These are phyloP conservation scores for Saturnispora sekii DNA, from an alignment of 805 yeast species.

Conservation along the genomic window DNA sequence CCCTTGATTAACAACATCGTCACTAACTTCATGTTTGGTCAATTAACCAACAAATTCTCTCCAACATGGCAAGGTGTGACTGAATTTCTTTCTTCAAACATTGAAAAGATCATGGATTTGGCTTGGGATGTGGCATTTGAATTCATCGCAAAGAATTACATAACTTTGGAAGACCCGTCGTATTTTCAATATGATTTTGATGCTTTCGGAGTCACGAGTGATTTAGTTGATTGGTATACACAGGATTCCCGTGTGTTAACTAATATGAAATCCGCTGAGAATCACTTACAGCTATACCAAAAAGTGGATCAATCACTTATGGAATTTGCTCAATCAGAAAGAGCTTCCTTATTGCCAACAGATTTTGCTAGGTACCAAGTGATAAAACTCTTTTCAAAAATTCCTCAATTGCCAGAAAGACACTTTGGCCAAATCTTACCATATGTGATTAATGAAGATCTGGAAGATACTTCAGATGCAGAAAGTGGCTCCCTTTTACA, in stretches of 20 bases:
- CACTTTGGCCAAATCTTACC: constrained; percentile 51
- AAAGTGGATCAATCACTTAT: constrained; percentile 30
- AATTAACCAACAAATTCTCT: constrained; percentile 63
- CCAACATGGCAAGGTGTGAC: constrained; percentile 78
- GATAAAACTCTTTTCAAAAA: constrained; percentile 42
- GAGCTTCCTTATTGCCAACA: constrained; percentile 33
- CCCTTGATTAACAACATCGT: constrained; percentile 25
- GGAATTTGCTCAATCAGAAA: constrained; percentile 26
- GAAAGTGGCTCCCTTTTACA: constrained; percentile 17
- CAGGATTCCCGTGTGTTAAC: constrained; percentile 36
- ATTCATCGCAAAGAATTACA: constrained; percentile 24
- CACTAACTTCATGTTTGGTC: constrained; percentile 52
- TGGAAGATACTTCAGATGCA: constrained; percentile 26
- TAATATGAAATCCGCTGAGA: constrained; percentile 25
- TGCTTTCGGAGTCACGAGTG: constrained; percentile 7
- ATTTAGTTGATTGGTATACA: constrained; percentile 31
- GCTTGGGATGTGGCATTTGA: constrained; percentile 48
- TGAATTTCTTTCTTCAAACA: constrained; percentile 45
- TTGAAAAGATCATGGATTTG: constrained; percentile 30
- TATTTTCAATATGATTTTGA: constrained; percentile 15
- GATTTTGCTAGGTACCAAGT: constrained; percentile 44
- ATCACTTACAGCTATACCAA: constrained; percentile 25
- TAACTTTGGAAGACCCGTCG: constrained; percentile 9
- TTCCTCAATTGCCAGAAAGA: constrained; percentile 64
- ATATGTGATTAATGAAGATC: constrained; percentile 35